phyloP scores from a whole-genome alignment of 148 eudicot genomes.

The Silene conica region DNA sequence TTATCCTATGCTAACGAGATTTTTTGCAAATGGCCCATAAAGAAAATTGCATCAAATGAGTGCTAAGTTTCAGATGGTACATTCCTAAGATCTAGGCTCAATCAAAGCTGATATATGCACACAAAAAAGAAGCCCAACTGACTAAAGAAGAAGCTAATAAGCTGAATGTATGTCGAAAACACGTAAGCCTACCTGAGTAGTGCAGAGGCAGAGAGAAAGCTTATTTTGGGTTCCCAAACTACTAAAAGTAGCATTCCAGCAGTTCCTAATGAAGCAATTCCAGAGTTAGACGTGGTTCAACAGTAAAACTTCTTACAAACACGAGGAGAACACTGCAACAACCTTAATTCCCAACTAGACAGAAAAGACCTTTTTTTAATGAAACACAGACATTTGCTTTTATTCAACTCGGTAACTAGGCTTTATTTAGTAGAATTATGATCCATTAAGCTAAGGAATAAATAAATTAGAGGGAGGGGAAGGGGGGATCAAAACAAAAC shows the following conservation, averaged over 20 bases:
- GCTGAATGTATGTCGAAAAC: background rate
- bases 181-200: constrained; percentile 52
- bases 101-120: background rate
- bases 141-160: background rate
- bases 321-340: background rate
- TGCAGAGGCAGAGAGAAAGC: constrained; percentile 61
- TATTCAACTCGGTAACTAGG: background rate
- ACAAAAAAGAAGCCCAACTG: background rate
- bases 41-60: too few species aligned
- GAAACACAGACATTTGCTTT: background rate
- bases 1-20: too few species aligned
- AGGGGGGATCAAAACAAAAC: too few species aligned
- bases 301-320: background rate
- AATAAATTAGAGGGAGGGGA: too few species aligned
- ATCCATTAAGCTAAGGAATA: background rate
- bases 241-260: constrained; percentile 86
- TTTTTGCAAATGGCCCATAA: too few species aligned
- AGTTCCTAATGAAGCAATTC: constrained; percentile 52
- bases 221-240: constrained; percentile 79
- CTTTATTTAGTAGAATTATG: background rate
- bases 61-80: background rate
- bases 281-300: constrained; percentile 10
- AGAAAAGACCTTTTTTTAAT: background rate
- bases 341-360: background rate
- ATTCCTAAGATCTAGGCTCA: background rate